These are phyloP conservation scores for Lecanosticta acicola DNA, from an alignment of 2,329 filamentous ascomycete genomes.

Conservation along the genomic window DNA sequence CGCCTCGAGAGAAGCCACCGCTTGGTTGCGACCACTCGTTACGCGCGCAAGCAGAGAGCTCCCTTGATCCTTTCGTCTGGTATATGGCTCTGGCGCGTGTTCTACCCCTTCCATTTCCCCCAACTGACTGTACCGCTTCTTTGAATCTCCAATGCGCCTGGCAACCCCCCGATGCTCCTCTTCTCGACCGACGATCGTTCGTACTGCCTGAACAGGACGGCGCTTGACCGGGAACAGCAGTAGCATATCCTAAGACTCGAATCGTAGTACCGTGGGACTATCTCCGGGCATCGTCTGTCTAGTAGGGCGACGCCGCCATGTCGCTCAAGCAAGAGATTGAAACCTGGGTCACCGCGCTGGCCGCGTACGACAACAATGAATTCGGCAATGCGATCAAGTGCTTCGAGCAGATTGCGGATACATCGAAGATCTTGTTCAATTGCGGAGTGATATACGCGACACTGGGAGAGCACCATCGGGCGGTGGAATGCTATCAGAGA, in stretches of 20 bases:
- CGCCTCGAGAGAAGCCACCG: neutral
- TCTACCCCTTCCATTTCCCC: conserved; percentile 6
- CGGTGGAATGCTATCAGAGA: conserved; percentile 90
- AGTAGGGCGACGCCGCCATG: conserved; percentile 31
- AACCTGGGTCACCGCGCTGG: conserved; percentile 90
- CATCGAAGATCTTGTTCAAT: conserved; percentile 97
- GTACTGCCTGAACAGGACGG: conserved; percentile 12
- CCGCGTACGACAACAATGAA: conserved; percentile 92
- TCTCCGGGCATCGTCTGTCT: no score
- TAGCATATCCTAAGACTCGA: no score
- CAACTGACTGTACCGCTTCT: conserved; percentile 1
- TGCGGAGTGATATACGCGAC: conserved; percentile 97
- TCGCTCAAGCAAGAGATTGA: conserved; percentile 79
- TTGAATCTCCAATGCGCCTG: conserved; percentile 18
- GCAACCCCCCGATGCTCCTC: conserved; percentile 6
- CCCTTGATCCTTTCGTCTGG: neutral
- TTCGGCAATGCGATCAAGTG: conserved; percentile 82
- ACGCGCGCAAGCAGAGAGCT: conserved; percentile 19
- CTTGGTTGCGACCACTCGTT: conserved; percentile 22
- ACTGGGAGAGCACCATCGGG: conserved; percentile 89
- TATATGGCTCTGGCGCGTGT: conserved; percentile 4
- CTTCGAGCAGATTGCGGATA: conserved; percentile 85
- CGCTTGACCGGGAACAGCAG: conserved; percentile 5
- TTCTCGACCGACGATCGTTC: conserved; percentile 4
- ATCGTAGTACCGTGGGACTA: no score